Evolutionary conservation across 148 eudicot species (phyloP).

Genomic region (Chenopodium formosanum): DNA sequence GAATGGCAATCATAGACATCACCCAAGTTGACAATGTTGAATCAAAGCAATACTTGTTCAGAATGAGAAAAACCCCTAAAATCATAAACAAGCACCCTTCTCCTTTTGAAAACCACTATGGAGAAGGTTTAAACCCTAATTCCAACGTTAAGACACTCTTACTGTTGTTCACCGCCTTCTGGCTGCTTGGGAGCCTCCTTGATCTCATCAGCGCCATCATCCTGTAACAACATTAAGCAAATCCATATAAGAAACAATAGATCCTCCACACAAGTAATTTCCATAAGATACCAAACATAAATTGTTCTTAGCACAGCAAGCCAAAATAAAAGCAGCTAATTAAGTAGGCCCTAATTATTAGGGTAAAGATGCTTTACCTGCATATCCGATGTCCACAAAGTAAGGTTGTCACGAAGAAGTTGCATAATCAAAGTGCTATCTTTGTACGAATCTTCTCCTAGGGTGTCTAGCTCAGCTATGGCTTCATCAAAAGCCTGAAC

Average conservation of each 20-base stretch:
- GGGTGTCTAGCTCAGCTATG: conserved; percentile 66
- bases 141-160: conserved; percentile 25
- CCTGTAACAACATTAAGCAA: conserved; percentile 37
- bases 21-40: conserved; percentile 31
- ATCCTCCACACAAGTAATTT: conserved; percentile 1
- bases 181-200: conserved; percentile 56
- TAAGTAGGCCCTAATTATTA: neutral
- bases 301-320: neutral
- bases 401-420: conserved; percentile 71
- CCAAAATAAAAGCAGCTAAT: conserved; percentile 3
- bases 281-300: neutral
- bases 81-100: conserved; percentile 37
- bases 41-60: conserved; percentile 31
- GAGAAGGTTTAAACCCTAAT: conserved; percentile 36
- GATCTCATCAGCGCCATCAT: conserved; percentile 60
- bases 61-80: conserved; percentile 24
- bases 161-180: conserved; percentile 45
- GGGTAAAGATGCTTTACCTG: conserved; percentile 40
- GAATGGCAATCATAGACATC: conserved; percentile 9
- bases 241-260: neutral
- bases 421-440: conserved; percentile 78
- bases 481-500: conserved; percentile 70
- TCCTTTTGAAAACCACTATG: conserved; percentile 35
- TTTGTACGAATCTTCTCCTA: conserved; percentile 75
- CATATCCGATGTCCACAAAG: conserved; percentile 79